Evolutionary conservation across 495 filamentous ascomycete genomes (phyloP).

Genomic region (Hamigera avellanea): DNA sequence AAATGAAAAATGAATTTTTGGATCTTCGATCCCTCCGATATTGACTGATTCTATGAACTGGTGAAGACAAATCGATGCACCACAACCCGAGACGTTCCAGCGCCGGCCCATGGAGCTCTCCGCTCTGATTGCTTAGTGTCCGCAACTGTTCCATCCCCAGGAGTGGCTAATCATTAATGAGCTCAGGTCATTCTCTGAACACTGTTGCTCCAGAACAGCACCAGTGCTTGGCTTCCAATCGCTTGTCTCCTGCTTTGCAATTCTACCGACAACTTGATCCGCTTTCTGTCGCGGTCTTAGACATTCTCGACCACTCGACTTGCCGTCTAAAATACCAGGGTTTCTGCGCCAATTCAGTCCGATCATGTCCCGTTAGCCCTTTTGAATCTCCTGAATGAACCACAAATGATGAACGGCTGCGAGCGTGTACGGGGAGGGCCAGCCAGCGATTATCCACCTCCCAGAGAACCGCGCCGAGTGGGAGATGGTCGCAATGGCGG

Average conservation of each 20-base stretch:
- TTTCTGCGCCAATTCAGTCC: constrained; percentile 6
- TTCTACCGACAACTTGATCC: background rate
- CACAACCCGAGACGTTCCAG: too few species aligned
- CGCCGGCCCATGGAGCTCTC: too few species aligned
- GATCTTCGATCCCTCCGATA: too few species aligned
- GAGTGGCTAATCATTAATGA: constrained; percentile 17
- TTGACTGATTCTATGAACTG: too few species aligned
- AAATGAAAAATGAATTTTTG: too few species aligned
- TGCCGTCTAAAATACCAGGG: too few species aligned
- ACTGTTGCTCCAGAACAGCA: background rate
- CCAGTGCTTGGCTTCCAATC: background rate
- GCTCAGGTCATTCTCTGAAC: constrained; percentile 8
- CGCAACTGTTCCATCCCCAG: constrained; percentile 14
- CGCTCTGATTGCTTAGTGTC: constrained; percentile 7
- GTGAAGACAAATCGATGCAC: too few species aligned
- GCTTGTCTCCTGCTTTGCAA: background rate
- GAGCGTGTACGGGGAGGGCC: constrained; percentile 23
- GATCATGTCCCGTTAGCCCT: constrained; percentile 30
- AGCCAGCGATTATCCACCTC: constrained; percentile 14
- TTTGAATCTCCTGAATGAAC: constrained; percentile 12
- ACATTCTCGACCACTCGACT: too few species aligned
- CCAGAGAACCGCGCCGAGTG: constrained; percentile 20
- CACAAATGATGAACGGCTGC: constrained; percentile 27
- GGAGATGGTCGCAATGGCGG: constrained; percentile 23
- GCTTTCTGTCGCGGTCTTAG: background rate